A percentile compares a stretch with the other conserved stretches of the same genome.
Conservation (phyloP, 768 basidiomycete genomes). For the Candolleomyces eurysporus region DNA sequence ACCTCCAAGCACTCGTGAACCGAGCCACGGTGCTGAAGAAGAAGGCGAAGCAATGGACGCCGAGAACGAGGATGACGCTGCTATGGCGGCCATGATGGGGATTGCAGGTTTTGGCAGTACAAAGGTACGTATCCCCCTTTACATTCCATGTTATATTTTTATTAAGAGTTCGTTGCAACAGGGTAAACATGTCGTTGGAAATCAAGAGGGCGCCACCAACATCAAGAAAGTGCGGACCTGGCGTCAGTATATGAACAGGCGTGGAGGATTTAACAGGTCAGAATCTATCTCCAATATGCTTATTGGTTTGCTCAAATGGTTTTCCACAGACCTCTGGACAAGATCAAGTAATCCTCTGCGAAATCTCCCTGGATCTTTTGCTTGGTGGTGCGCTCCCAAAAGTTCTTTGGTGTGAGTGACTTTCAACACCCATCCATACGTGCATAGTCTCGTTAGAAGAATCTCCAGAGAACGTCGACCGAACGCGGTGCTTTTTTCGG, state of each 20-base stretch:
- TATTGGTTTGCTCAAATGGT: conserved; percentile 3
- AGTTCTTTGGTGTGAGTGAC: not conserved
- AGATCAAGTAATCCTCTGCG: conserved; percentile 70
- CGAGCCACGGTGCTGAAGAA: conserved; percentile 18
- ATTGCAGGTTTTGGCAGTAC: conserved; percentile 84
- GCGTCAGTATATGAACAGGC: conserved; percentile 98
- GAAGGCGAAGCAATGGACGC: conserved; percentile 55
- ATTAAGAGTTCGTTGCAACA: conserved; percentile 22
- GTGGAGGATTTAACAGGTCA: conserved; percentile 81
- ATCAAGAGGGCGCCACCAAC: conserved; percentile 67
- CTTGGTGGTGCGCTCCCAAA: not conserved
- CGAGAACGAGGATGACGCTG: conserved; percentile 65
- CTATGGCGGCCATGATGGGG: conserved; percentile 92
- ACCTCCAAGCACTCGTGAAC: conserved; percentile 13
- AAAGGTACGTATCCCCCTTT: conserved; percentile 52
- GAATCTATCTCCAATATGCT: conserved; percentile 9
- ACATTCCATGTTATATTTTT: not conserved
- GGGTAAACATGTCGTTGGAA: conserved; percentile 80
- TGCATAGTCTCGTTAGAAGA: not conserved
- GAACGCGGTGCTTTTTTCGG: not conserved
- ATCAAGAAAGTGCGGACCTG: conserved; percentile 87
- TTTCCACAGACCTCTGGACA: conserved; percentile 77
- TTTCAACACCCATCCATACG: not conserved
- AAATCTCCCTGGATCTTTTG: not conserved
- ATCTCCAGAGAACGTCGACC: not conserved